Percentiles rank a stretch among this genome's conserved stretches.
These are phyloP conservation scores for Phialophora tarda DNA, from an alignment of 2,329 filamentous ascomycete genomes.

Conservation along the genomic window DNA sequence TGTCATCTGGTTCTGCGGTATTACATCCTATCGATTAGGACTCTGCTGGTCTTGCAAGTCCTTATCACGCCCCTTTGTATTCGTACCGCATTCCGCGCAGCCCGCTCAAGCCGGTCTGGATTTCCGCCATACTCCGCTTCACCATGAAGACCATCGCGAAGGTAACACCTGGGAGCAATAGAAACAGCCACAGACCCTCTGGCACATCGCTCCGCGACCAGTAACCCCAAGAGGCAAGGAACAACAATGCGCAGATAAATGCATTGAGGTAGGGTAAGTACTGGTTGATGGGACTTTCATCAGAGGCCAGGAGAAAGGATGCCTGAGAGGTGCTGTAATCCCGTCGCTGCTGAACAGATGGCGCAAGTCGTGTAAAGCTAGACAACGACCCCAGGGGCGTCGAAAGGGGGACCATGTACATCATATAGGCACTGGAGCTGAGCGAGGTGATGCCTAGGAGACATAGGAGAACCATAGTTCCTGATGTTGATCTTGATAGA, in stretches of 20 bases:
- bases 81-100: conserved; percentile 38
- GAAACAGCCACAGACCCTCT: conserved; percentile 38
- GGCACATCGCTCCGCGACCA: conserved; percentile 26
- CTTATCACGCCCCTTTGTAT: conserved; percentile 39
- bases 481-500: conserved; percentile 24
- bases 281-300: conserved; percentile 30
- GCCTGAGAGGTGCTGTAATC: conserved; percentile 1
- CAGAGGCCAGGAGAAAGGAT: conserved; percentile 16
- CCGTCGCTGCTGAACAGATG: conserved; percentile 11
- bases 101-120: conserved; percentile 33
- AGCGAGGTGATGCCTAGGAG: conserved; percentile 38
- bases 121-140: conserved; percentile 36
- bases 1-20: background rate
- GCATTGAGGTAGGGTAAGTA: conserved; percentile 35
- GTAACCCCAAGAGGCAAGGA: conserved; percentile 25
- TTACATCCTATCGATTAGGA: background rate
- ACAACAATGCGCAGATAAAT: conserved; percentile 31
- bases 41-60: background rate
- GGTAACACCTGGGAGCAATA: conserved; percentile 36
- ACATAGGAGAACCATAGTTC: conserved; percentile 30
- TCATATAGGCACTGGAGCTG: conserved; percentile 35
- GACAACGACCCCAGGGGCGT: conserved; percentile 15
- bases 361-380: background rate
- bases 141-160: conserved; percentile 35
- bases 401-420: conserved; percentile 32